These are phyloP conservation scores for Saxispiralis lemnorum DNA, from an alignment of 495 filamentous ascomycete genomes.

Conservation along the genomic window DNA sequence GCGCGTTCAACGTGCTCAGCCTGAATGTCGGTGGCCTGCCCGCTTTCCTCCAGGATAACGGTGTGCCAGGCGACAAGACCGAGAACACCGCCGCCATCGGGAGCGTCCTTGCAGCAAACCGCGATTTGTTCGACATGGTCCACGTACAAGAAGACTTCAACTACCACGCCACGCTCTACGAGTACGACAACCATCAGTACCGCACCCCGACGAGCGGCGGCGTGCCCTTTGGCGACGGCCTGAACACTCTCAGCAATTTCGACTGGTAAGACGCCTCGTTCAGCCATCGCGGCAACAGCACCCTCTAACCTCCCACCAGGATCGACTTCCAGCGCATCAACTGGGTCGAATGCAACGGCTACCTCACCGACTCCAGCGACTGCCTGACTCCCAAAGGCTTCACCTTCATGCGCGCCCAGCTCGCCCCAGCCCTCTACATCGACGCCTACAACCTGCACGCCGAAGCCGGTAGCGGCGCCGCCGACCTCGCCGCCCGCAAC, in stretches of 20 bases:
- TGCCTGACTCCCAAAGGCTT: conserved; percentile 51
- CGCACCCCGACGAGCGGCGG: conserved; percentile 43
- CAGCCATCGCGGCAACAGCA: too few species aligned
- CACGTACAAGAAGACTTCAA: conserved; percentile 53
- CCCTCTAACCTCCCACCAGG: too few species aligned
- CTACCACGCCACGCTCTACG: conserved; percentile 43
- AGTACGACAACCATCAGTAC: conserved; percentile 35
- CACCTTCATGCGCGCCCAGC: conserved; percentile 37
- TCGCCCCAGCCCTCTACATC: conserved; percentile 32
- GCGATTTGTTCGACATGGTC: conserved; percentile 38
- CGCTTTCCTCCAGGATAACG: neutral
- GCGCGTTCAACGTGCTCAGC: neutral
- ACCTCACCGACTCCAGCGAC: conserved; percentile 32
- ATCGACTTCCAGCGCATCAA: conserved; percentile 36
- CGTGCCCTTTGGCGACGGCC: conserved; percentile 39
- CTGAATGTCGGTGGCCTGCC: neutral
- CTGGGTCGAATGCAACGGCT: conserved; percentile 32
- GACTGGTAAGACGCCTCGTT: conserved; percentile 21
- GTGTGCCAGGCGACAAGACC: neutral
- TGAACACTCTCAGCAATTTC: conserved; percentile 42
- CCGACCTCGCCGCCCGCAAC: conserved; percentile 33
- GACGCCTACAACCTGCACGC: conserved; percentile 47
- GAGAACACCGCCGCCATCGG: neutral
- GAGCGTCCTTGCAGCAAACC: neutral
- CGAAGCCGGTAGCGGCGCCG: conserved; percentile 37